Evolutionary conservation across 306 rosid genomes (phyloP).

Genomic region (Alnus rubra): DNA sequence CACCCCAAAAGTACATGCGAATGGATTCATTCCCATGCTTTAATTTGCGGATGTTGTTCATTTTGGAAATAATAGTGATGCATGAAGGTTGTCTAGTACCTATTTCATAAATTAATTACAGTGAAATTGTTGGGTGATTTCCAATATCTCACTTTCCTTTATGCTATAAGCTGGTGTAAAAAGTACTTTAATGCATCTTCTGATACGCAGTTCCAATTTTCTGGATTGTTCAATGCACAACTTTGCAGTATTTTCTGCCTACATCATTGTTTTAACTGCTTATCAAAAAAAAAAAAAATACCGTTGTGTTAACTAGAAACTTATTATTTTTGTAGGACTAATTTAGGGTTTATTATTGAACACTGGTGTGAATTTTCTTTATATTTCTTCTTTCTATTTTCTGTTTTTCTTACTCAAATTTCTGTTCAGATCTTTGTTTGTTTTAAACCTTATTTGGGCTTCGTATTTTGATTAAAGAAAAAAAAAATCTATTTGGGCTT

Average conservation of each 20-base stretch:
- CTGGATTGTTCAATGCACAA: background rate
- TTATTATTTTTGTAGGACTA: background rate
- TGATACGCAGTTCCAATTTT: background rate
- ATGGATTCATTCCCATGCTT: background rate
- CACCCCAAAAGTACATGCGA: background rate
- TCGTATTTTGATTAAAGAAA: too few relatives aligned
- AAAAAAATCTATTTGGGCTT: too few relatives aligned
- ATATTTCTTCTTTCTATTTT: background rate
- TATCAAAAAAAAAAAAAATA: too few relatives aligned
- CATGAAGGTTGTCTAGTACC: background rate
- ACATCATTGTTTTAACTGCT: too few relatives aligned
- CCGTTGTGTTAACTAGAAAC: background rate
- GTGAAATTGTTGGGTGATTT: background rate
- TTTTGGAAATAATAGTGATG: background rate
- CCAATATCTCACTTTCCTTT: background rate
- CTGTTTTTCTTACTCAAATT: background rate
- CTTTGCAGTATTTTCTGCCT: background rate
- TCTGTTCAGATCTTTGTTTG: background rate
- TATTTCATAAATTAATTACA: background rate
- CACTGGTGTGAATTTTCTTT: background rate
- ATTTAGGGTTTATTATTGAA: background rate
- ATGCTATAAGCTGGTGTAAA: background rate
- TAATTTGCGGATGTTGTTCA: background rate
- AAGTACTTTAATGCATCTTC: background rate
- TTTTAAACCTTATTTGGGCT: too few relatives aligned